Base-by-base conservation (phyloP, 1,284 basidiomycete genomes). In the Ustilago lituana region DNA sequence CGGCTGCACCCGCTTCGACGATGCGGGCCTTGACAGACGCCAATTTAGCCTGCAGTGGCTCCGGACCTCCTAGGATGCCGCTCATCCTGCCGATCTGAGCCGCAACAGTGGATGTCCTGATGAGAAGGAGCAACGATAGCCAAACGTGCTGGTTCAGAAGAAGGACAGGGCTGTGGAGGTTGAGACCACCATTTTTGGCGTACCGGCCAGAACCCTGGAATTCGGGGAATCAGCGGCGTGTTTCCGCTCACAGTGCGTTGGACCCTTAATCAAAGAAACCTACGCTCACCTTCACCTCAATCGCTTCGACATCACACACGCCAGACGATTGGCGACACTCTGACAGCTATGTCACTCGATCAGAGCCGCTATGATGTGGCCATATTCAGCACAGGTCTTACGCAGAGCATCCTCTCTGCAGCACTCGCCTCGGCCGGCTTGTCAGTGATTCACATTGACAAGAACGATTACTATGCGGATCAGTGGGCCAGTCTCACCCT, bases 391-490 rank as follows among this genome's bases (percentile, higher is more conserved):
- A 97, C 94, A 19, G 93, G 92, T 0, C 85, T 96, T 9, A 86
- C 90, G 23, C 89, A 94, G 58, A 62, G 63, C 72, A 83, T 75
- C 27, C 27, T 78, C 11, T 66, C 67, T 6, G 77, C 80, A 52
- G 81, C 94, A 0, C 87, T 98, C 31, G 89, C 94, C 3, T 93
- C 92, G 82, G 88, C 91, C 37, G 93, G 93, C 38, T 88, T 90
- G 80, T 89, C 87, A 60, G 89, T 97, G 32, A 90, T 91, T 1
- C 94, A 98, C 75, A 84, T 97, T 64, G 94, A 98, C 83, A 83
- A 86, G 27, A 91, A 93, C 77, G 83, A 87, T 1, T 91, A 93
- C 82, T 98, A 98, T 78, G 94, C 94, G 45, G 89, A 87, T 35
- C 85, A 89, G 47, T 89, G 93, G 80, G 93, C 94, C 0, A 90